phyloP scores from a whole-genome alignment of 305 asterid species.

The Fraxinus ornus region DNA sequence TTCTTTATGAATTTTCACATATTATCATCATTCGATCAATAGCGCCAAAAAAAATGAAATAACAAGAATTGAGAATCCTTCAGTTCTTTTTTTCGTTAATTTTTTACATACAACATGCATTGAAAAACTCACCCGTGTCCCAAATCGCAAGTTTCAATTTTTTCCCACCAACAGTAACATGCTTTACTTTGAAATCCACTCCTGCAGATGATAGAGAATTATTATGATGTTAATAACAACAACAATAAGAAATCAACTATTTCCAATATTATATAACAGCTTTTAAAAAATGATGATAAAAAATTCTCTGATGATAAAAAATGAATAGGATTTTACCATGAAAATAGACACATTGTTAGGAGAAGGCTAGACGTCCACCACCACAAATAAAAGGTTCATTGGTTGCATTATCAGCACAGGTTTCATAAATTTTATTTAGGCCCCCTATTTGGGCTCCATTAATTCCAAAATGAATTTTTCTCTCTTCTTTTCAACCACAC shows the following conservation, averaged over 20 bases:
- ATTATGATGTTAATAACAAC: background rate
- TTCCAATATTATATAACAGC: background rate
- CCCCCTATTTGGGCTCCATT: no score
- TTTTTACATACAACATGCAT: background rate
- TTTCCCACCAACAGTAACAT: constrained; percentile 80
- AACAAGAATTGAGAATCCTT: background rate
- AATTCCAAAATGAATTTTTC: no score
- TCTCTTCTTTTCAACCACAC: no score
- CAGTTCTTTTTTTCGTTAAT: background rate
- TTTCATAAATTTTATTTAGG: background rate
- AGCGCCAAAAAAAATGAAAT: background rate
- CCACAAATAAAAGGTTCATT: background rate
- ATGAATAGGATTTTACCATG: background rate
- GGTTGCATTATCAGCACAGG: background rate
- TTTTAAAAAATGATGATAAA: no score
- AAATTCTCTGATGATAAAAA: background rate
- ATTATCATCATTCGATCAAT: constrained; percentile 4
- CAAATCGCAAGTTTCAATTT: constrained; percentile 95
- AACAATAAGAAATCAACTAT: background rate
- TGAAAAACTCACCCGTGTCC: constrained; percentile 71
- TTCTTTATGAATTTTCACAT: background rate
- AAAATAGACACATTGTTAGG: background rate
- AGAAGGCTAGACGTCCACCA: background rate
- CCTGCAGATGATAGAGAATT: constrained; percentile 32
- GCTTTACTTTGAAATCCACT: constrained; percentile 78